These are phyloP conservation scores for Chytriomyces confervae DNA, from an alignment of 192 early-diverging fungal genomes.

Conservation along the genomic window DNA sequence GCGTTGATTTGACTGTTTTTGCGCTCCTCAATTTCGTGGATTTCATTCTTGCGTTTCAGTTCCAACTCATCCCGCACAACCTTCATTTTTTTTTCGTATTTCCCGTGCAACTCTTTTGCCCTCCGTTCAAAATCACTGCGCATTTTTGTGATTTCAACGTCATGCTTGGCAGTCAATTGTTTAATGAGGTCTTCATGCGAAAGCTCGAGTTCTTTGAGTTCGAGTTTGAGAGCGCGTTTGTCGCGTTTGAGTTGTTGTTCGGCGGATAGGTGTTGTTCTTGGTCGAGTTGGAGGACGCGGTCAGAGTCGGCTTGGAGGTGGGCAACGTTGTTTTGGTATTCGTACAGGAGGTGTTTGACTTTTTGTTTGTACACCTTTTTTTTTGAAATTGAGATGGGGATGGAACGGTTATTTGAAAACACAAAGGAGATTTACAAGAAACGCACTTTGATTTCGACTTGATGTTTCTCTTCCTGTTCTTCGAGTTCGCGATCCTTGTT, in stretches of 20 bases:
- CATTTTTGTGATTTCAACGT: conserved; percentile 63
- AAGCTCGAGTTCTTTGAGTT: conserved; percentile 67
- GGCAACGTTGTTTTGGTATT: conserved; percentile 73
- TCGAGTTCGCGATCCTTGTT: conserved; percentile 70
- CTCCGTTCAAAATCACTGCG: conserved; percentile 62
- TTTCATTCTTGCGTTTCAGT: conserved; percentile 68
- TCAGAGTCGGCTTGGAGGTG: conserved; percentile 69
- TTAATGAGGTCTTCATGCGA: conserved; percentile 71
- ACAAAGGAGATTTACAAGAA: neutral
- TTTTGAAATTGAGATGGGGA: too few relatives aligned
- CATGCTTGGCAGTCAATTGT: conserved; percentile 62
- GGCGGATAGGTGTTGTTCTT: conserved; percentile 56
- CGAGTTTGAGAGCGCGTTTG: conserved; percentile 67
- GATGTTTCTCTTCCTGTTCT: conserved; percentile 69
- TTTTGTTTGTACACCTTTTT: conserved; percentile 72
- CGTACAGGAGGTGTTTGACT: conserved; percentile 72
- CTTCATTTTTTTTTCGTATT: conserved; percentile 72
- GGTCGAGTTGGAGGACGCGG: conserved; percentile 60
- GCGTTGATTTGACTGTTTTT: conserved; percentile 75
- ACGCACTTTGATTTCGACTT: conserved; percentile 69
- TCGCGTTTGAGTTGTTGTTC: conserved; percentile 67
- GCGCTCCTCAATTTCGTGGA: conserved; percentile 73
- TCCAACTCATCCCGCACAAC: conserved; percentile 66
- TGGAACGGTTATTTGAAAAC: neutral
- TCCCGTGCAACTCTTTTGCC: conserved; percentile 63